A percentile compares a stretch with the other conserved stretches of the same genome.
phyloP scores from a whole-genome alignment of 225 moss, liverwort and hornwort species.

The Climacium dendroides region DNA sequence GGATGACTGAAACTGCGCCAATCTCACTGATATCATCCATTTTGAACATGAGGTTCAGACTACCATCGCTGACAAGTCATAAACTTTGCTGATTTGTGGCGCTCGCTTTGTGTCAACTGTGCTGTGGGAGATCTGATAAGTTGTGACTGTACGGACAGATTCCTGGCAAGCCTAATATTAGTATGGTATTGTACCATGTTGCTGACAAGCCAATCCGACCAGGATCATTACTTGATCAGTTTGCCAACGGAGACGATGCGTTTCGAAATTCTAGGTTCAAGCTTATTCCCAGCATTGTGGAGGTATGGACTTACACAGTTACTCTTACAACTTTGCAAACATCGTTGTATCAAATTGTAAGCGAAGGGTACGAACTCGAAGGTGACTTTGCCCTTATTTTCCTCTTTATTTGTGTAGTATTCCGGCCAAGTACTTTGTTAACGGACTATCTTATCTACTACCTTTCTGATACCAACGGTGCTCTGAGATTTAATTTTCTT shows the following conservation, averaged over 20 bases:
- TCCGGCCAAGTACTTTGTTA: neutral
- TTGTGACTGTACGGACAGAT: constrained; percentile 24
- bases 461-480: neutral
- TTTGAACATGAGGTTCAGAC: neutral
- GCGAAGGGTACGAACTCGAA: neutral
- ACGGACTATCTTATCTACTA: neutral
- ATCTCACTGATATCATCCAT: neutral
- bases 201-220: constrained; percentile 50
- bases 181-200: constrained; percentile 39
- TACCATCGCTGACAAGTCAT: neutral
- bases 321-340: neutral
- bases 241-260: constrained; percentile 57
- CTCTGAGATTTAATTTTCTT: neutral
- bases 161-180: constrained; percentile 44
- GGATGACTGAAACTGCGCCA: neutral
- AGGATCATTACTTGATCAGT: constrained; percentile 54
- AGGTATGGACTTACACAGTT: constrained; percentile 13
- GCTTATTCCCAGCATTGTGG: constrained; percentile 59
- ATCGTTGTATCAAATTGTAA: neutral
- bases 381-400: neutral
- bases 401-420: neutral
- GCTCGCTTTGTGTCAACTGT: neutral
- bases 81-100: neutral
- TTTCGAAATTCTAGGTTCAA: constrained; percentile 63
- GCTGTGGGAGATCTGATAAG: neutral